These are phyloP conservation scores for Boletus speciosus DNA, from an alignment of 768 basidiomycete species.

Conservation along the genomic window DNA sequence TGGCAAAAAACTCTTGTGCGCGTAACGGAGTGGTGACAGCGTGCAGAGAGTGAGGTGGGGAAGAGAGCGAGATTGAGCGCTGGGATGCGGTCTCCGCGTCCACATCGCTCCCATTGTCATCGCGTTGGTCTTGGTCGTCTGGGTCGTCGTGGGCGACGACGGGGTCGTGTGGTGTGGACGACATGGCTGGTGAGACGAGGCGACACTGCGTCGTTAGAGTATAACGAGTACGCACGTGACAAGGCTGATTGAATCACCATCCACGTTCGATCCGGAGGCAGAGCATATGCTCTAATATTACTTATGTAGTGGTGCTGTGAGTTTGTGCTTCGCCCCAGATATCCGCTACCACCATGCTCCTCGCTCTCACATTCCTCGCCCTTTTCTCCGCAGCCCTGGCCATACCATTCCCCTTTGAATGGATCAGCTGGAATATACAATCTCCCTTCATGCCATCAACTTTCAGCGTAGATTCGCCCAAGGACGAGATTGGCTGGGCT, in stretches of 20 bases:
- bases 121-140: conserved; percentile 8
- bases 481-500: conserved; percentile 40
- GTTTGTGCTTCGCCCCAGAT: neutral
- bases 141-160: conserved; percentile 2
- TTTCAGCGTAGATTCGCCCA: conserved; percentile 13
- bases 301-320: neutral
- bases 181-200: conserved; percentile 6
- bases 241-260: neutral
- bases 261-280: neutral
- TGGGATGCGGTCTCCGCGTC: conserved; percentile 79
- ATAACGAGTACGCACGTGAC: conserved; percentile 16
- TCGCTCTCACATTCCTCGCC: conserved; percentile 7
- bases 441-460: neutral
- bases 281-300: neutral
- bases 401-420: conserved; percentile 11
- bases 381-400: conserved; percentile 13
- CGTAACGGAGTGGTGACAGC: conserved; percentile 23
- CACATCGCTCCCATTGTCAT: conserved; percentile 43
- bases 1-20: conserved; percentile 31
- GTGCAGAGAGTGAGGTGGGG: conserved; percentile 53
- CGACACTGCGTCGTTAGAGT: neutral
- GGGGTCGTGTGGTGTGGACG: conserved; percentile 8
- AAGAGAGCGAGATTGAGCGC: conserved; percentile 71
- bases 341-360: conserved; percentile 13
- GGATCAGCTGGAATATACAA: conserved; percentile 11